A percentile compares a stretch with the other conserved stretches of the same genome.
These are phyloP conservation scores for Brettanomyces naardenensis DNA, from an alignment of 805 yeast genomes.

Conservation along the genomic window DNA sequence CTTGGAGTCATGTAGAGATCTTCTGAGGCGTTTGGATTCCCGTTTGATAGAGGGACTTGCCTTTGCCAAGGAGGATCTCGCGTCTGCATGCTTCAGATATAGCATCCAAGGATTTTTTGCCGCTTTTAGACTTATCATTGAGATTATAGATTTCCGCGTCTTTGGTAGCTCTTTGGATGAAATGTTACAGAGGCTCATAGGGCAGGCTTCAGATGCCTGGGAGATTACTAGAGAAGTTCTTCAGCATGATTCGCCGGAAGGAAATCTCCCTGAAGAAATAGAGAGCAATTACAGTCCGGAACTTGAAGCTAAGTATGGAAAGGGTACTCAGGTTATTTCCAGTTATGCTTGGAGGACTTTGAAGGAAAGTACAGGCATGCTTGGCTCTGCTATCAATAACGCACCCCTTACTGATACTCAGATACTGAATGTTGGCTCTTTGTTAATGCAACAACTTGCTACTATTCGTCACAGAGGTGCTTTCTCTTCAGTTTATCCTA, in stretches of 20 bases:
- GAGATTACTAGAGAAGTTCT: conserved; percentile 36
- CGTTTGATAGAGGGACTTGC: conserved; percentile 28
- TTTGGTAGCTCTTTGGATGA: conserved; percentile 1
- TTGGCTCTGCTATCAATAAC: conserved; percentile 27
- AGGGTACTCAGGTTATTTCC: conserved; percentile 37
- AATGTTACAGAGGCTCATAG: conserved; percentile 7
- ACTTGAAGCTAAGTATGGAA: conserved; percentile 26
- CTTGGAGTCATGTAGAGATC: conserved; percentile 14
- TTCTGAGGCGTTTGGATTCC: conserved; percentile 25
- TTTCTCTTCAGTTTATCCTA: conserved; percentile 79
- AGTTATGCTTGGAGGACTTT: conserved; percentile 79
- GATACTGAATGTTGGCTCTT: conserved; percentile 38
- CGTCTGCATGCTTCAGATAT: conserved; percentile 36
- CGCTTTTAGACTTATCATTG: conserved; percentile 37
- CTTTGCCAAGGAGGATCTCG: conserved; percentile 28
- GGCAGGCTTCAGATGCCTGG: conserved; percentile 31
- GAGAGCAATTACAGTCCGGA: conserved; percentile 29
- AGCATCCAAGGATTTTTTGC: conserved; percentile 68
- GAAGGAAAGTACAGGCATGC: conserved; percentile 60
- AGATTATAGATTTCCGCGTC: conserved; percentile 11
- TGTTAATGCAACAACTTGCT: conserved; percentile 59
- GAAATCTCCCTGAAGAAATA: conserved; percentile 43
- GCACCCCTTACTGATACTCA: conserved; percentile 21
- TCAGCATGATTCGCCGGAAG: conserved; percentile 66
- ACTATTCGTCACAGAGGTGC: conserved; percentile 87